A percentile compares a stretch with the other conserved stretches of the same genome.
These are phyloP conservation scores for Eucalyptus tenuipes DNA, from an alignment of 345 rosid species.

Conservation along the genomic window DNA sequence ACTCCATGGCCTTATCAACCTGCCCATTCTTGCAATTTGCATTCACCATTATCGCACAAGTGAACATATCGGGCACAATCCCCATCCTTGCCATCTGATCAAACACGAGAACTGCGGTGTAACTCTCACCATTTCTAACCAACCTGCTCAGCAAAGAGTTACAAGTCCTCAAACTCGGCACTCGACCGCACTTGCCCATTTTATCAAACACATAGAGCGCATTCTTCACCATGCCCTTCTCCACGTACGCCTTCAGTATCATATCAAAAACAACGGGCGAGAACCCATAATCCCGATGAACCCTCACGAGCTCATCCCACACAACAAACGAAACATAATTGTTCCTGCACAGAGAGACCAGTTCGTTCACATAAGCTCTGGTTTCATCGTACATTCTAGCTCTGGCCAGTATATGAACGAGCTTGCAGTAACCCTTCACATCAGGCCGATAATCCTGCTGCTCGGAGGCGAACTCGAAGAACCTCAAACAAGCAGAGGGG, in stretches of 20 bases:
- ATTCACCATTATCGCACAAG: constrained; percentile 58
- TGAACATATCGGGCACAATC: constrained; percentile 67
- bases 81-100: constrained; percentile 53
- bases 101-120: constrained; percentile 46
- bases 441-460: constrained; percentile 55
- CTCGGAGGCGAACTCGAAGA: constrained; percentile 52
- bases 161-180: constrained; percentile 65
- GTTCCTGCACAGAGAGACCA: constrained; percentile 39
- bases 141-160: constrained; percentile 59
- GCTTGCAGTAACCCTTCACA: constrained; percentile 48
- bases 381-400: constrained; percentile 66
- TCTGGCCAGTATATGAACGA: constrained; percentile 66
- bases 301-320: constrained; percentile 52
- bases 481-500: constrained; percentile 46
- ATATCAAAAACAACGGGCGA: constrained; percentile 78
- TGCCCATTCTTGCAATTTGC: constrained; percentile 52
- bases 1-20: constrained; percentile 38
- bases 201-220: constrained; percentile 89
- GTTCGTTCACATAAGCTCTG: constrained; percentile 28
- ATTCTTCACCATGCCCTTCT: constrained; percentile 43
- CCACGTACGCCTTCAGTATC: constrained; percentile 57
- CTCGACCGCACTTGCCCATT: constrained; percentile 42
- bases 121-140: constrained; percentile 42
- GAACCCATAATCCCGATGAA: constrained; percentile 36
- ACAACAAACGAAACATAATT: constrained; percentile 21